Evolutionary conservation across 805 yeast species (phyloP).

Genomic region (Metschnikowia lunata): DNA sequence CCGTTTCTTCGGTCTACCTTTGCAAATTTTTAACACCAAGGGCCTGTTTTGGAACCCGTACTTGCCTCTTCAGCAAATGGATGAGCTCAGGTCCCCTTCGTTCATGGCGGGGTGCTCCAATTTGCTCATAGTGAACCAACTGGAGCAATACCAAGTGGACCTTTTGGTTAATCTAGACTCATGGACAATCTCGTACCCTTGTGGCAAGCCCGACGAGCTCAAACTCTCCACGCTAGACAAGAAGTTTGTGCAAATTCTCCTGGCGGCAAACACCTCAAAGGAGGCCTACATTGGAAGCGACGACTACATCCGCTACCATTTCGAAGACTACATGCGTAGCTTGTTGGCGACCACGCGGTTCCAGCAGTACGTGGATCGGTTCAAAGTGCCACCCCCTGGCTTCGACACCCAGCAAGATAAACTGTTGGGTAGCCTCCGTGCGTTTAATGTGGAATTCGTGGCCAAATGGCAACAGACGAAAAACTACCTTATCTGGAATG

Average conservation of each 20-base stretch:
- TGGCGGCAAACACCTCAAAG: slow-evolving; percentile 34
- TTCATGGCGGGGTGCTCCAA: slow-evolving; percentile 87
- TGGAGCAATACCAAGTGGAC: slow-evolving; percentile 57
- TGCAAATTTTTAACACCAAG: slow-evolving; percentile 72
- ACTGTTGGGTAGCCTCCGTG: slow-evolving; percentile 24
- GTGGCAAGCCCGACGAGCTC: slow-evolving; percentile 32
- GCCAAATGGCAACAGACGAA: slow-evolving; percentile 31
- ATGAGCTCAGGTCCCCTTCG: slow-evolving; percentile 62
- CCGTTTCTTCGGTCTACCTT: slow-evolving; percentile 80
- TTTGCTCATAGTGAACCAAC: slow-evolving; percentile 65
- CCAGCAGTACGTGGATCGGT: slow-evolving; percentile 47
- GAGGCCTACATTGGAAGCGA: slow-evolving; percentile 48
- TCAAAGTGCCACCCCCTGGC: slow-evolving; percentile 40
- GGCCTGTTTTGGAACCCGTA: slow-evolving; percentile 92
- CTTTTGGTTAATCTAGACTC: slow-evolving; percentile 69
- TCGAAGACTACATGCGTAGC: slow-evolving; percentile 85
- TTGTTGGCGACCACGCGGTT: slow-evolving; percentile 70
- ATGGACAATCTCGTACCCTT: slow-evolving; percentile 42
- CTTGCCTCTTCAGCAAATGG: slow-evolving; percentile 87
- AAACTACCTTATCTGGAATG: slow-evolving; percentile 38
- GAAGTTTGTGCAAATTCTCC: slow-evolving; percentile 64
- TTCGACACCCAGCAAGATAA: slow-evolving; percentile 19
- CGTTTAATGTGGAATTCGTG: slow-evolving; percentile 32
- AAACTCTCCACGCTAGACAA: slow-evolving; percentile 49
- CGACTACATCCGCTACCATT: slow-evolving; percentile 80